Evolutionary conservation across 805 yeast species (phyloP).

Genomic region (Wickerhamiella spandovensis): DNA sequence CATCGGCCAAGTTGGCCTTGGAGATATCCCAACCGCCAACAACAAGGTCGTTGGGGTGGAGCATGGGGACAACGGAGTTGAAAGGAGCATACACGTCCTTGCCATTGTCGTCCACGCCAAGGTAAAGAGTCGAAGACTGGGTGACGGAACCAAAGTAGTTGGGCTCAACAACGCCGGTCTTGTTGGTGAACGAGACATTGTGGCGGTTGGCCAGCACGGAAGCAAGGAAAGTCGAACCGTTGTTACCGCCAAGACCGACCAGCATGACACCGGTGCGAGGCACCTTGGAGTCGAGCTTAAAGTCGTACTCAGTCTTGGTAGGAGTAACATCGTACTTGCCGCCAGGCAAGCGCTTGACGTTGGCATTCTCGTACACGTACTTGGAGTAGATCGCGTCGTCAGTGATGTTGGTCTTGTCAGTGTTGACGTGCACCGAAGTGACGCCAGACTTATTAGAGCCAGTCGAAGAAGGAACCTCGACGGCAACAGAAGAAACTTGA

Average conservation of each 20-base stretch:
- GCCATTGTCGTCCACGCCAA: constrained; percentile 73
- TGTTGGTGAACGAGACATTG: constrained; percentile 64
- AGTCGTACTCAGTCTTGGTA: constrained; percentile 58
- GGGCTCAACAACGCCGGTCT: constrained; percentile 60
- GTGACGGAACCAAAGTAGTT: constrained; percentile 93
- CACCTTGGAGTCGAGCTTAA: constrained; percentile 66
- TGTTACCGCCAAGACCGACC: constrained; percentile 94
- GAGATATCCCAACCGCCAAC: constrained; percentile 94
- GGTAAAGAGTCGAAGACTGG: constrained; percentile 77
- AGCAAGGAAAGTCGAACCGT: constrained; percentile 83
- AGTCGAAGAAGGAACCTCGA: constrained; percentile 19
- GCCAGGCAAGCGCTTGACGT: constrained; percentile 38
- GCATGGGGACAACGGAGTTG: constrained; percentile 77
- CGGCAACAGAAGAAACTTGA: constrained; percentile 3
- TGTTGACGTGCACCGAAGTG: constrained; percentile 40
- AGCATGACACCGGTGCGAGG: constrained; percentile 83
- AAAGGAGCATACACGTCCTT: constrained; percentile 87
- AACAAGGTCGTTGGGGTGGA: constrained; percentile 78
- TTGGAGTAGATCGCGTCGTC: constrained; percentile 40
- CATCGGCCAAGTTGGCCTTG: constrained; percentile 52
- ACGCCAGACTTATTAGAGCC: constrained; percentile 26
- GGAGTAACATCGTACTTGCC: constrained; percentile 59
- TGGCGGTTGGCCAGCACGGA: constrained; percentile 77
- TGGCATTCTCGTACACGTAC: constrained; percentile 63
- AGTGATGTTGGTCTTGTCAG: constrained; percentile 38